These are phyloP conservation scores for Agrostemma githago DNA, from an alignment of 148 eudicot genomes.

Conservation along the genomic window DNA sequence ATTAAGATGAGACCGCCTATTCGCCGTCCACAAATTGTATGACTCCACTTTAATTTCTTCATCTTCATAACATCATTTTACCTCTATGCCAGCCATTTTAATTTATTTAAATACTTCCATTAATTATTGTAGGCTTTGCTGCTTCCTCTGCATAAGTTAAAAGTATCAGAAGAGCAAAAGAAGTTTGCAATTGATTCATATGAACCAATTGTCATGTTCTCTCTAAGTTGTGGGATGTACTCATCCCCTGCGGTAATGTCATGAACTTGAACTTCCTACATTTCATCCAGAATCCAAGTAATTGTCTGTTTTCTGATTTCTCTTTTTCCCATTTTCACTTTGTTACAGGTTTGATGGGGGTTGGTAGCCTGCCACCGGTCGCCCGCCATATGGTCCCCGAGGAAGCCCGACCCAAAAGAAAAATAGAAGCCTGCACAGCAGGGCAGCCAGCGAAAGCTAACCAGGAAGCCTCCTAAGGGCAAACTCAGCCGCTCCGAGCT, in stretches of 20 bases:
- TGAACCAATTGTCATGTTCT: constrained; percentile 31
- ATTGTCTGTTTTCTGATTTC: no score
- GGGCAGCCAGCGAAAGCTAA: no score
- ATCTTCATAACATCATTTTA: neutral
- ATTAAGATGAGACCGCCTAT: constrained; percentile 41
- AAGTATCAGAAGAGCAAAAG: constrained; percentile 36
- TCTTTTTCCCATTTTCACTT: no score
- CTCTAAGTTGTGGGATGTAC: constrained; percentile 38
- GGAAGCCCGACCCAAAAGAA: no score
- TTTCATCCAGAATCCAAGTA: no score
- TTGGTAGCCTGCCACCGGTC: no score
- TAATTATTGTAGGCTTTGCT: constrained; percentile 37
- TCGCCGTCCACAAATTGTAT: constrained; percentile 36
- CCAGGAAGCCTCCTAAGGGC: no score
- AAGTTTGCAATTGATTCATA: constrained; percentile 30
- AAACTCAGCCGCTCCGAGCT: no score
- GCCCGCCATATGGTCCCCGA: no score
- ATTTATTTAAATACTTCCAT: no score
- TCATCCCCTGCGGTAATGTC: constrained; percentile 35
- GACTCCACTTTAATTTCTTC: neutral
- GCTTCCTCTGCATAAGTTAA: constrained; percentile 32
- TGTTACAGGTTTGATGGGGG: no score
- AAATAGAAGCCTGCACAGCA: no score
- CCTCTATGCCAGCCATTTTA: neutral
- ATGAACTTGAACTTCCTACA: neutral